These are phyloP conservation scores for Simmondsia chinensis DNA, from an alignment of 148 eudicot species.

Conservation along the genomic window DNA sequence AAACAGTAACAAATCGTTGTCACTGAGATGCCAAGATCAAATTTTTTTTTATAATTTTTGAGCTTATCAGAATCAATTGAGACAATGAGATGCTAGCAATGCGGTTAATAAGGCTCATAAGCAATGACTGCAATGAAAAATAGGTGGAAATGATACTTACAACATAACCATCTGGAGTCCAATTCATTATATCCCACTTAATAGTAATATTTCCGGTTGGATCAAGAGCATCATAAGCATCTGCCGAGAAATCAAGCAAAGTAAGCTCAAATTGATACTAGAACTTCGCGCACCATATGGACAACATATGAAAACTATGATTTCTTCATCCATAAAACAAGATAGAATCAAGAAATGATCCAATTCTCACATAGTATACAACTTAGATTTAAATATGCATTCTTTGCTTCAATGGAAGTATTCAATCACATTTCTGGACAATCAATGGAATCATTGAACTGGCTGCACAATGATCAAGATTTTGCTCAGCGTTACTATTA, in stretches of 20 bases:
- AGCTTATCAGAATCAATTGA: background rate
- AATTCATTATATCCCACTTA: slow-evolving; percentile 54
- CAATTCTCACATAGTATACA: slow-evolving; percentile 3
- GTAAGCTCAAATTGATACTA: slow-evolving; percentile 2
- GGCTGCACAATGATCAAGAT: too few species aligned
- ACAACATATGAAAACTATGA: background rate
- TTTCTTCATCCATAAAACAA: background rate
- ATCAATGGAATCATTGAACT: too few species aligned
- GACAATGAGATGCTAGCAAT: background rate
- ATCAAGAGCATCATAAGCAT: slow-evolving; percentile 66
- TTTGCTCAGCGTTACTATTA: too few species aligned
- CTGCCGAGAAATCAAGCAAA: slow-evolving; percentile 17
- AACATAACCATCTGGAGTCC: slow-evolving; percentile 65
- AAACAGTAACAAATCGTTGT: slow-evolving; percentile 1
- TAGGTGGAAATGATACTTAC: slow-evolving; percentile 30
- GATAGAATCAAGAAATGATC: background rate
- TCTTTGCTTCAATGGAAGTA: too few species aligned
- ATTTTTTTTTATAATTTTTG: background rate
- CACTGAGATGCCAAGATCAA: too few species aligned
- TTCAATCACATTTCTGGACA: too few species aligned
- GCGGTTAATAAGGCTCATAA: background rate
- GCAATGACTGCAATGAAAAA: background rate
- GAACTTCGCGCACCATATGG: slow-evolving; percentile 11
- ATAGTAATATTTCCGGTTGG: slow-evolving; percentile 65
- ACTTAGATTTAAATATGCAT: too few species aligned